A percentile compares a stretch with the other conserved stretches of the same genome.
phyloP scores from a whole-genome alignment of 192 early-diverging fungal genomes.

The Rhizoclosmatium sp. region DNA sequence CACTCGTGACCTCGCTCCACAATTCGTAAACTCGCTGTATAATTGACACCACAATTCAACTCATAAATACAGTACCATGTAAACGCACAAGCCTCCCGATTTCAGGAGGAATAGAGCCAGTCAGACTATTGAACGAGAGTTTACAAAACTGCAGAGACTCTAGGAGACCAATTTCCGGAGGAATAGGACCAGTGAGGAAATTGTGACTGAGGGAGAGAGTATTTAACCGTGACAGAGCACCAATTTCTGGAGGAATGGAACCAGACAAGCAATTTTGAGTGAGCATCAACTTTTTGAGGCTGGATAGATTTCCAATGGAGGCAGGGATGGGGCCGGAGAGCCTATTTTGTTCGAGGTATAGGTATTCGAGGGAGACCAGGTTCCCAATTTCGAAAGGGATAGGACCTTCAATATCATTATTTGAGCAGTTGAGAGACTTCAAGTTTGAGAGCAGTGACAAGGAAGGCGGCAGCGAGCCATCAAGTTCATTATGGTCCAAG shows the following conservation, averaged over 20 bases:
- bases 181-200: conserved; percentile 10
- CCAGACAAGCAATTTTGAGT: conserved; percentile 16
- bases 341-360: conserved; percentile 29
- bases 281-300: not conserved
- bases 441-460: not conserved
- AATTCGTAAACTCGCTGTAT: not conserved
- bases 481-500: not conserved
- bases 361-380: conserved; percentile 21
- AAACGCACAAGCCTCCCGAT: not conserved
- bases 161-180: not conserved
- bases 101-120: conserved; percentile 17
- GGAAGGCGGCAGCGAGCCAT: not conserved
- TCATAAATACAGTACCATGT: not conserved
- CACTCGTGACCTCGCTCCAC: not conserved
- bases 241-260: conserved; percentile 10
- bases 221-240: not conserved
- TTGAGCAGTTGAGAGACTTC: not conserved
- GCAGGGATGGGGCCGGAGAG: conserved; percentile 30
- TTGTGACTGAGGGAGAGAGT: conserved; percentile 5
- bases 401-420: conserved; percentile 1
- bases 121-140: not conserved
- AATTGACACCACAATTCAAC: not conserved
- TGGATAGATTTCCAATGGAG: not conserved
- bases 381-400: not conserved
- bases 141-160: not conserved